Base-by-base conservation (phyloP, 441 rosid species). In the Arabidopsis lyrata region DNA sequence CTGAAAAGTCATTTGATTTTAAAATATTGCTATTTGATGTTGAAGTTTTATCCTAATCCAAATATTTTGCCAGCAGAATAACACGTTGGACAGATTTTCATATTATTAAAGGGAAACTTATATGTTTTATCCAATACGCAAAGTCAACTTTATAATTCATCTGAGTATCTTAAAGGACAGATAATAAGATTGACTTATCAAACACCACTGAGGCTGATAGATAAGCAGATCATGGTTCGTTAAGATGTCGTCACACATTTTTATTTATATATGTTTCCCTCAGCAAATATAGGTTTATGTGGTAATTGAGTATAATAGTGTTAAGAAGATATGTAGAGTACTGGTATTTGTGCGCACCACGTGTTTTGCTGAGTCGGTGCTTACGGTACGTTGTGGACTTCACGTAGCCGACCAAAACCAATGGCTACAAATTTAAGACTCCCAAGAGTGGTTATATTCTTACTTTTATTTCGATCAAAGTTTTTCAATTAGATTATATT, bases 171-270 rank as follows among this genome's bases (percentile, higher is more conserved):
- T 16, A 63, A 69, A 27, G 35, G 66, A 62, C 75, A 68, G 65
- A 76, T 76, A 76, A 36, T 45, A 69, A 0, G 18, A 45, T 69
- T 47, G 70, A 63, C 60, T 45, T 61, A 69, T 76, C 63, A 75
- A 68, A 32, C 70, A 6, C 10, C 8, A 38, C 7, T 59, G 32
- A 6, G 9, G 54, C 1, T 52, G 69, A 16, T 55, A 60, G 75
- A 69, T 69, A 63, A 55, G 79, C 79, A 76, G 79, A 76, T 69
- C 70, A 55, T 61, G 12, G 27, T 47, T 69, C 54, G 13, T 54
- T 54, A 10, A 6, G 60, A 35, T 54, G 75, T 35, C 22, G 53
- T 63, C 70, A 55, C 69, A 55, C n/a, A 61, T 53, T 53, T 53
- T 38, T 29, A 3, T 57, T 44, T 56, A 50, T n/a, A n/a, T n/a